phyloP scores from a whole-genome alignment of 2,329 filamentous ascomycete genomes.

The Hypoxylon sp. region DNA sequence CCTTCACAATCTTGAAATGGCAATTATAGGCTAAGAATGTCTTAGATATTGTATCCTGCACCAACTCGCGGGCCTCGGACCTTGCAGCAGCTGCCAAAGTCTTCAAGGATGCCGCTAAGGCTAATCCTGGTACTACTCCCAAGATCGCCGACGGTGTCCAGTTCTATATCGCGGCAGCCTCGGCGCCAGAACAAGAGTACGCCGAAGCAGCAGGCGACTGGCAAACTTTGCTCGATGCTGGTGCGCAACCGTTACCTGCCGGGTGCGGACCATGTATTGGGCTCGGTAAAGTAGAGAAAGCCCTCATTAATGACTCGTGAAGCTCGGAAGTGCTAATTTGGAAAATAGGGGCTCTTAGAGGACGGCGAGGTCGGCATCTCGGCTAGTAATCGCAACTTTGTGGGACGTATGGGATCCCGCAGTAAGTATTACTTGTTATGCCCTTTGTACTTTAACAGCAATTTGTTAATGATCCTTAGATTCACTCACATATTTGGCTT shows the following conservation, averaged over 20 bases:
- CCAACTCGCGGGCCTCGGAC: conserved; percentile 86
- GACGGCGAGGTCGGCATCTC: conserved; percentile 72
- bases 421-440: neutral
- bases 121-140: conserved; percentile 64
- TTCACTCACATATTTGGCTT: neutral
- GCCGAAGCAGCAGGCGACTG: conserved; percentile 88
- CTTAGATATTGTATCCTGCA: conserved; percentile 83
- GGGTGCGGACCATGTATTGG: conserved; percentile 91
- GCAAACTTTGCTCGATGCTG: conserved; percentile 84
- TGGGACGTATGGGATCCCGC: conserved; percentile 84
- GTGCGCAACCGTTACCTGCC: conserved; percentile 77
- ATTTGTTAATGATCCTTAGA: neutral
- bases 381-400: conserved; percentile 90
- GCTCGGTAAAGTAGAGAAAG: conserved; percentile 62
- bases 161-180: conserved; percentile 92
- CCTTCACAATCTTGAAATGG: neutral
- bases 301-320: neutral
- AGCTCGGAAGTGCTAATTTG: neutral
- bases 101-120: conserved; percentile 58
- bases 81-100: conserved; percentile 85
- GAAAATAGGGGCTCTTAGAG: neutral
- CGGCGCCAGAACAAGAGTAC: conserved; percentile 77
- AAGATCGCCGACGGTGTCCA: conserved; percentile 82
- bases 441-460: neutral
- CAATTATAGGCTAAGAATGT: neutral